These are phyloP conservation scores for Antrodiella citrinella DNA, from an alignment of 768 basidiomycete genomes.

Conservation along the genomic window DNA sequence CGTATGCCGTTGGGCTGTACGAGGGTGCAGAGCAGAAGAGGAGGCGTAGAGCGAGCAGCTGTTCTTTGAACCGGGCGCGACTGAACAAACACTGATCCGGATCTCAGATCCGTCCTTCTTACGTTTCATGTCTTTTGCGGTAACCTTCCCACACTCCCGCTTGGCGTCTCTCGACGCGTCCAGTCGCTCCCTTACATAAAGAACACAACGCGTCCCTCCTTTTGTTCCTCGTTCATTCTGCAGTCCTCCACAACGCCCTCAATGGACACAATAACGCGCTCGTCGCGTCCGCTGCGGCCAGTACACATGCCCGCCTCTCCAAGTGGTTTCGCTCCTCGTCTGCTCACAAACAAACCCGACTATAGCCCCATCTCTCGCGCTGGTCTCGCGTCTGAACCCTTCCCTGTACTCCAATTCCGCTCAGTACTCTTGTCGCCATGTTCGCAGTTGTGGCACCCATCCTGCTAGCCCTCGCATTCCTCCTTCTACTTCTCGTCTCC, in stretches of 20 bases:
- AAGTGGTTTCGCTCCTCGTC: no score
- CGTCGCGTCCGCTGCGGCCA: no score
- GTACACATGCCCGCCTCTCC: no score
- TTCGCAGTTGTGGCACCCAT: constrained; percentile 25
- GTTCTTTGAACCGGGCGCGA: background rate
- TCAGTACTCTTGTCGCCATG: constrained; percentile 14
- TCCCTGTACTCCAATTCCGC: background rate
- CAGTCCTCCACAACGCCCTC: no score
- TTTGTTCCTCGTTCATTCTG: background rate
- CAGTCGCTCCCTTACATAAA: background rate
- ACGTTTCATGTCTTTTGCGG: constrained; percentile 1
- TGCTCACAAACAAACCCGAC: no score
- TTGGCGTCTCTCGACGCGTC: background rate
- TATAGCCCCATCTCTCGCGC: background rate
- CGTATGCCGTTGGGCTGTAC: background rate
- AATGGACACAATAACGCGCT: no score
- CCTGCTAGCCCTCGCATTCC: constrained; percentile 42
- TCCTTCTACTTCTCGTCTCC: constrained; percentile 54
- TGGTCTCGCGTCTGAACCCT: background rate
- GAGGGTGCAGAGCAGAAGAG: background rate
- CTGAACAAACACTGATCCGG: background rate
- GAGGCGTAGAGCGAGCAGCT: background rate
- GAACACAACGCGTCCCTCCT: background rate
- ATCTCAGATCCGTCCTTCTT: background rate
- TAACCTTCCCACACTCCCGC: constrained; percentile 1